A percentile compares a stretch with the other conserved stretches of the same genome.
phyloP scores from a whole-genome alignment of 805 yeast genomes.

The Candida qinlingensis region DNA sequence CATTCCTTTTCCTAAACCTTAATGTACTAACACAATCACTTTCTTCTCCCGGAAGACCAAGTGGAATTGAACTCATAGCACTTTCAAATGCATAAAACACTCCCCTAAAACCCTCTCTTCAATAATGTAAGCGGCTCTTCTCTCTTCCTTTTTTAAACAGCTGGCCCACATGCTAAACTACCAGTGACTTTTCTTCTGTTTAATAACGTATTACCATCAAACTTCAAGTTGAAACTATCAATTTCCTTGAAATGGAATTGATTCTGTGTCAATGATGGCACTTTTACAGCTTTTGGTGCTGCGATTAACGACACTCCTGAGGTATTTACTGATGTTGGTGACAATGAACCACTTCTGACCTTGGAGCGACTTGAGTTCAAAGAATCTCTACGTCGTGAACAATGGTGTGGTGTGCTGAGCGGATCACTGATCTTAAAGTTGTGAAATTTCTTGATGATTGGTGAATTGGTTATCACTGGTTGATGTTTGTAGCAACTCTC shows the following conservation, averaged over 20 bases:
- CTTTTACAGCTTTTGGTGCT: not conserved
- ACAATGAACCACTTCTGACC: not conserved
- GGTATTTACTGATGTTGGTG: not conserved
- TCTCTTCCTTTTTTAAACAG: not conserved
- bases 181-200: conserved; percentile 23
- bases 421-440: conserved; percentile 5
- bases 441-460: conserved; percentile 18
- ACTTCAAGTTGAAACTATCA: conserved; percentile 20
- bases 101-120: too few species aligned
- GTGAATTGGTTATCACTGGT: conserved; percentile 13
- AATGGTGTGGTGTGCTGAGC: conserved; percentile 19
- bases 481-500: conserved; percentile 9
- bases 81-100: not conserved
- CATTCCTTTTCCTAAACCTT: not conserved
- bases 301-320: not conserved
- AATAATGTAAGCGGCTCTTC: too few species aligned
- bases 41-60: not conserved
- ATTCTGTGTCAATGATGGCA: not conserved
- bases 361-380: not conserved
- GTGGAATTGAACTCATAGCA: not conserved
- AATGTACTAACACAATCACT: too few species aligned
- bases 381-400: not conserved
- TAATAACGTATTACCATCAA: conserved; percentile 24
- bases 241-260: conserved; percentile 13
- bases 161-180: conserved; percentile 13